phyloP scores from a whole-genome alignment of 441 rosid genomes.

The Brassica balearica region DNA sequence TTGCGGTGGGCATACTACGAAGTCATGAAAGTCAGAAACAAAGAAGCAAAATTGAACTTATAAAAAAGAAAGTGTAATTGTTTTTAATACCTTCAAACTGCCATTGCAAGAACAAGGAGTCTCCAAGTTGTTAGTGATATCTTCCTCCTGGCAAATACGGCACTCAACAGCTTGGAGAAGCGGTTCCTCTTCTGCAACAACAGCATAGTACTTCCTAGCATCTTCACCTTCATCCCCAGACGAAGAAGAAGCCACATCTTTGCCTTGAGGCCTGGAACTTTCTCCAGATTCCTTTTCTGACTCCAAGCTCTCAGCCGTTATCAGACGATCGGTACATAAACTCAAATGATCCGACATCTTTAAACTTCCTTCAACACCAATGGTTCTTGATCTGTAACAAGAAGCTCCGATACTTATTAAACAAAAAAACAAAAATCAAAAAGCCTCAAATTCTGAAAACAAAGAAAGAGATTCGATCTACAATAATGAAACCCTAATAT shows the following conservation, averaged over 20 bases:
- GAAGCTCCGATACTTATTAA: not conserved
- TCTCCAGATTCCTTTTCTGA: slow-evolving; percentile 54
- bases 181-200: slow-evolving; percentile 54
- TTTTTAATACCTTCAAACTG: slow-evolving; percentile 65
- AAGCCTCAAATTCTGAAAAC: not conserved
- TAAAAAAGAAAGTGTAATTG: not conserved
- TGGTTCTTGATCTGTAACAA: slow-evolving; percentile 33
- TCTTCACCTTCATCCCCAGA: slow-evolving; percentile 50
- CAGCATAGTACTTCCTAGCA: slow-evolving; percentile 39
- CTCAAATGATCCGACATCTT: slow-evolving; percentile 66
- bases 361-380: slow-evolving; percentile 24
- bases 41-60: not conserved
- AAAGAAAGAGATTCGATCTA: slow-evolving; percentile 17
- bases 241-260: slow-evolving; percentile 46
- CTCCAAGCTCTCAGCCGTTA: slow-evolving; percentile 54
- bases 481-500: slow-evolving; percentile 39
- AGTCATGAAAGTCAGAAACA: not conserved
- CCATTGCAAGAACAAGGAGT: slow-evolving; percentile 81
- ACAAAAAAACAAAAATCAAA: not conserved
- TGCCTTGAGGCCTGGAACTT: slow-evolving; percentile 51
- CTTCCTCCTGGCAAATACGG: slow-evolving; percentile 85
- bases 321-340: slow-evolving; percentile 61
- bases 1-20: slow-evolving; percentile 57
- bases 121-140: slow-evolving; percentile 61
- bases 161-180: slow-evolving; percentile 72